Conservation (phyloP, 805 yeast species). For the Cyberlindnera nakhonratchasimensis region DNA sequence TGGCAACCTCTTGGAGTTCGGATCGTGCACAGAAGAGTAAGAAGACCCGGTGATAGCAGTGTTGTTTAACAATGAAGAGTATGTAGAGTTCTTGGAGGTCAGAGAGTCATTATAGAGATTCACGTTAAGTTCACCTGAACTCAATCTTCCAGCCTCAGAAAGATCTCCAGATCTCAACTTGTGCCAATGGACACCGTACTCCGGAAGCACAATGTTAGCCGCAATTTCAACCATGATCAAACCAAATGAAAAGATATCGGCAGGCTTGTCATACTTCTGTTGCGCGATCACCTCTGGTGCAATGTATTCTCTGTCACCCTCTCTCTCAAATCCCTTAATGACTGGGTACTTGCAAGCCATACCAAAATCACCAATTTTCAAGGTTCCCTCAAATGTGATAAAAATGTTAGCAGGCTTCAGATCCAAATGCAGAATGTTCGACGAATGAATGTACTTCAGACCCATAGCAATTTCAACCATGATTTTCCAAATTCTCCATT, state of each 20-base stretch:
- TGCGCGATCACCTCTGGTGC: slow-evolving; percentile 92
- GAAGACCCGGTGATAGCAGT: slow-evolving; percentile 27
- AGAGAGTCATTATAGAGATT: slow-evolving; percentile 26
- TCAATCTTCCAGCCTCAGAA: slow-evolving; percentile 87
- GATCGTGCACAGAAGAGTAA: slow-evolving; percentile 25
- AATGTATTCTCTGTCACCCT: slow-evolving; percentile 95
- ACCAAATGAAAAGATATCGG: slow-evolving; percentile 94
- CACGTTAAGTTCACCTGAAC: slow-evolving; percentile 60
- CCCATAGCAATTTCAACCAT: slow-evolving; percentile 81
- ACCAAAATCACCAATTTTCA: slow-evolving; percentile 96
- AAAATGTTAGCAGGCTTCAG: slow-evolving; percentile 93
- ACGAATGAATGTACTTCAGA: slow-evolving; percentile 72
- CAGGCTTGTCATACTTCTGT: slow-evolving; percentile 83
- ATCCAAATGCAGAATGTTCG: slow-evolving; percentile 79
- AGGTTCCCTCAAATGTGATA: slow-evolving; percentile 88
- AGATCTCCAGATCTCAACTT: slow-evolving; percentile 91
- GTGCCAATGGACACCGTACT: slow-evolving; percentile 96
- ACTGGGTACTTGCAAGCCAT: slow-evolving; percentile 83
- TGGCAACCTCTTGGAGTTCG: slow-evolving; percentile 45
- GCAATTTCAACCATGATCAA: slow-evolving; percentile 92
- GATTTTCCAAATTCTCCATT: slow-evolving; percentile 97
- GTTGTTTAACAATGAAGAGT: slow-evolving; percentile 25
- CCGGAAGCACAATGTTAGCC: slow-evolving; percentile 91
- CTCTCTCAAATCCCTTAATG: slow-evolving; percentile 70
- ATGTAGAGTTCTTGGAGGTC: slow-evolving; percentile 24